Evolutionary conservation across 2,329 filamentous ascomycete species (phyloP).

Genomic region (Trichoderma arundinaceum): DNA sequence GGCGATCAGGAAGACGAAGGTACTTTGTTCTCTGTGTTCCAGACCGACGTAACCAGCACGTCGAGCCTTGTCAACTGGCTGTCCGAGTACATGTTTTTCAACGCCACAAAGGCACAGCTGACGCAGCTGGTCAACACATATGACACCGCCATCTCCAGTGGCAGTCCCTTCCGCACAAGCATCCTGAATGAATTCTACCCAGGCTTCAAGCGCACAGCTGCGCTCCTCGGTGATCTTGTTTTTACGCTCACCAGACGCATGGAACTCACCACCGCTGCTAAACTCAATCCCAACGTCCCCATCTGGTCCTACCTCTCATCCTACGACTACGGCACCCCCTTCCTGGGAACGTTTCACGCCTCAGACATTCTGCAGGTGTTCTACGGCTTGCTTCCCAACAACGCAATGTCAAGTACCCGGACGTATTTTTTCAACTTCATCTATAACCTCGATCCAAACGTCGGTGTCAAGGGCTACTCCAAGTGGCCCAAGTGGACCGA

Average conservation of each 20-base stretch:
- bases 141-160: constrained; percentile 57
- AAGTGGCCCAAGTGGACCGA: constrained; percentile 52
- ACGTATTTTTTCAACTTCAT: constrained; percentile 77
- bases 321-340: constrained; percentile 72
- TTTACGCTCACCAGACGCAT: constrained; percentile 74
- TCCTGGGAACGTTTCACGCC: constrained; percentile 78
- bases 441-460: constrained; percentile 73
- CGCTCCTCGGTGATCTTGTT: constrained; percentile 74
- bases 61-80: constrained; percentile 67
- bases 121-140: constrained; percentile 66
- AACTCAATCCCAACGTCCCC: constrained; percentile 62
- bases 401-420: constrained; percentile 64
- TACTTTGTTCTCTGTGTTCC: constrained; percentile 74
- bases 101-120: constrained; percentile 58
- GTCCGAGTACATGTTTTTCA: constrained; percentile 61
- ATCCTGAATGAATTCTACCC: constrained; percentile 74
- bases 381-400: constrained; percentile 66
- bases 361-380: constrained; percentile 74
- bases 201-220: constrained; percentile 76
- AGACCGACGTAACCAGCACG: constrained; percentile 69
- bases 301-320: constrained; percentile 77
- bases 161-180: constrained; percentile 74
- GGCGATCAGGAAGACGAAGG: constrained; percentile 83
- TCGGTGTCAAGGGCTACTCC: constrained; percentile 48
- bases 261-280: constrained; percentile 58